Evolutionary conservation across 2,329 filamentous ascomycete species (phyloP), one percentile per base, ranked within the genome.

Genomic region (Fusarium sp.): DNA sequence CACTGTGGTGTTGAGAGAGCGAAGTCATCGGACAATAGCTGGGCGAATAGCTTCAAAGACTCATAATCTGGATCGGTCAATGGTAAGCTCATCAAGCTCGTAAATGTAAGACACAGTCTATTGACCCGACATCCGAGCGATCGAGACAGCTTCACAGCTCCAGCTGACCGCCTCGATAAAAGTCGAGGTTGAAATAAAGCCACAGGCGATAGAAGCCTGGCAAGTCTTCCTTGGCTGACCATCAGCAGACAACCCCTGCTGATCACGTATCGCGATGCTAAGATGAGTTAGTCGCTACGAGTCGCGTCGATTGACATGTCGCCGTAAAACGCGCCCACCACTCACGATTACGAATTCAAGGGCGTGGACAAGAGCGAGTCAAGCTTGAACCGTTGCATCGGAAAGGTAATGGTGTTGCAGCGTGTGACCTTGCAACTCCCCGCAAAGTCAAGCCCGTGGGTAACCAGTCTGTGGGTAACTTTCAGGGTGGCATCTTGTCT

Each of bases 211-310:
- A 42, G 20, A 31, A 31, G 28, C 28, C 26, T 31, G 28, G 28
- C 20, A 24, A 15, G 34, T 15, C 34, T n/a, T 13, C 17, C 31
- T 26, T 28, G 22, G 48, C 38, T 22, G 4, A 43, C 8, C 26
- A 33, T 36, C 66, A 63, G 31, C 49, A 50, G 62, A 69, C 57
- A 18, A 11, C 38, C 66, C 66, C 66, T 50, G 66, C 44, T 69
- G 66, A 69, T 69, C 48, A 42, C 22, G 1, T 24, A 26, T 51
- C 18, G 36, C 22, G 18, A 58, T 61, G 49, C 39, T 43, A 20
- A 36, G 42, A 36, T 15, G 44, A 40, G 26, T 28, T 31, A 40
- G 34, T 15, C 14, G 28, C 22, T 8, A 24, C 8, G 36, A 15
- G 17, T 20, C 20, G 46, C 20, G 26, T 20, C 43, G 8, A 17